phyloP scores from a whole-genome alignment of 176 grass and related monocot genomes.

The Tillandsia leiboldiana region DNA sequence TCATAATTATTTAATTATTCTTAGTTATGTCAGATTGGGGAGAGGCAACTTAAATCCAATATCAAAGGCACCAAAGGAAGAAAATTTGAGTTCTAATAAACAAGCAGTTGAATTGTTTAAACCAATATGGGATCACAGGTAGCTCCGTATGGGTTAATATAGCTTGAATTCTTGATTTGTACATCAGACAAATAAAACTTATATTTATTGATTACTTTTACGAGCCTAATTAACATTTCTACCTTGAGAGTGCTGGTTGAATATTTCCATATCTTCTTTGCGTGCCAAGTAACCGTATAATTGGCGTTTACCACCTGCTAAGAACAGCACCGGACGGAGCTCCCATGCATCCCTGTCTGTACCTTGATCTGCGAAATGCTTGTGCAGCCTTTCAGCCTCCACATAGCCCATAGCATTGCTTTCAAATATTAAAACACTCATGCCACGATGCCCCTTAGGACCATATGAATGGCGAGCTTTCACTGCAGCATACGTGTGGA shows the following conservation, averaged over 20 bases:
- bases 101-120: too few relatives aligned
- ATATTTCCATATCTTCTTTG: slow-evolving; percentile 70
- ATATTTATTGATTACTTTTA: too few relatives aligned
- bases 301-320: slow-evolving; percentile 67
- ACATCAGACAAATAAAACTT: neutral
- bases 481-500: slow-evolving; percentile 46
- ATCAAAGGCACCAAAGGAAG: too few relatives aligned
- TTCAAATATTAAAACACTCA: slow-evolving; percentile 86
- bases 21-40: too few relatives aligned
- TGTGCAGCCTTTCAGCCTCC: slow-evolving; percentile 72
- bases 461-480: slow-evolving; percentile 85
- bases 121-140: too few relatives aligned
- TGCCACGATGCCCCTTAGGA: slow-evolving; percentile 76
- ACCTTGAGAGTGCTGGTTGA: slow-evolving; percentile 71
- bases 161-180: too few relatives aligned
- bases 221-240: neutral
- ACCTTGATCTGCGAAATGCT: slow-evolving; percentile 54
- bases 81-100: too few relatives aligned
- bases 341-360: slow-evolving; percentile 66
- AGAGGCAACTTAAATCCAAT: too few relatives aligned
- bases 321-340: slow-evolving; percentile 17
- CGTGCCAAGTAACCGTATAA: slow-evolving; percentile 72
- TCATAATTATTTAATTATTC: too few relatives aligned
- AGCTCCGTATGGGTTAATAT: neutral
- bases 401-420: slow-evolving; percentile 55